phyloP scores from a whole-genome alignment of 2,329 filamentous ascomycete genomes.

The Seiridium unicorne region DNA sequence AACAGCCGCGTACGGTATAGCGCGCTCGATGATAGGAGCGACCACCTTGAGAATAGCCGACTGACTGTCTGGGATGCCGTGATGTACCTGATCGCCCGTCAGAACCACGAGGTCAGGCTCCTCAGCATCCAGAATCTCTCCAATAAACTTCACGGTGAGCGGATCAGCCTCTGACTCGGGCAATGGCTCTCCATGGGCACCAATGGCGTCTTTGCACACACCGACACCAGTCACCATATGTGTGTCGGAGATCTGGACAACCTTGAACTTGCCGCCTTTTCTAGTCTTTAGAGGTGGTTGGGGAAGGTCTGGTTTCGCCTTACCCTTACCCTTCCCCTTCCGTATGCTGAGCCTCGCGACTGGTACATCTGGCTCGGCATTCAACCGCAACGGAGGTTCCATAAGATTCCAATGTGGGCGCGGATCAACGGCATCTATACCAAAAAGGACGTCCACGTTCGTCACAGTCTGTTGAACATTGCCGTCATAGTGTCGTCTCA shows the following conservation, averaged over 20 bases:
- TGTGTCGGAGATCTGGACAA: conserved; percentile 60
- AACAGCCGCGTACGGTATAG: conserved; percentile 68
- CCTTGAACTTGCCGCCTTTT: conserved; percentile 71
- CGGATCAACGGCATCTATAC: conserved; percentile 34
- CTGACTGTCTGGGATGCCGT: conserved; percentile 29
- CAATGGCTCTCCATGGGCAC: conserved; percentile 29
- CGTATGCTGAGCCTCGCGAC: conserved; percentile 33
- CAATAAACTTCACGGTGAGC: conserved; percentile 66
- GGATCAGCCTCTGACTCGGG: conserved; percentile 62
- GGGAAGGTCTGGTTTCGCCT: conserved; percentile 20
- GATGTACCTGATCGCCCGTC: conserved; percentile 64
- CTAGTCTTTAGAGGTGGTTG: conserved; percentile 47
- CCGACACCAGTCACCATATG: conserved; percentile 30
- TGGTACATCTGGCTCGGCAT: conserved; percentile 27
- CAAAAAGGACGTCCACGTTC: conserved; percentile 67
- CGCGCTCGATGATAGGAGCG: conserved; percentile 61
- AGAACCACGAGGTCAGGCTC: conserved; percentile 68
- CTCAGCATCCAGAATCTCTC: conserved; percentile 64
- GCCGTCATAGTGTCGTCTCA: conserved; percentile 44
- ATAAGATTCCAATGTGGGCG: conserved; percentile 31
- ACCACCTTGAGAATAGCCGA: conserved; percentile 57
- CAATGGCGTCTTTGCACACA: conserved; percentile 28
- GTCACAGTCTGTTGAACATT: conserved; percentile 47
- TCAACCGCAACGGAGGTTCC: conserved; percentile 31
- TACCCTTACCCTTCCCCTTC: conserved; percentile 20